Evolutionary conservation across 805 yeast genomes (phyloP), one percentile per base, ranked within the genome.

Genomic region (Wickerhamiella azymoides): DNA sequence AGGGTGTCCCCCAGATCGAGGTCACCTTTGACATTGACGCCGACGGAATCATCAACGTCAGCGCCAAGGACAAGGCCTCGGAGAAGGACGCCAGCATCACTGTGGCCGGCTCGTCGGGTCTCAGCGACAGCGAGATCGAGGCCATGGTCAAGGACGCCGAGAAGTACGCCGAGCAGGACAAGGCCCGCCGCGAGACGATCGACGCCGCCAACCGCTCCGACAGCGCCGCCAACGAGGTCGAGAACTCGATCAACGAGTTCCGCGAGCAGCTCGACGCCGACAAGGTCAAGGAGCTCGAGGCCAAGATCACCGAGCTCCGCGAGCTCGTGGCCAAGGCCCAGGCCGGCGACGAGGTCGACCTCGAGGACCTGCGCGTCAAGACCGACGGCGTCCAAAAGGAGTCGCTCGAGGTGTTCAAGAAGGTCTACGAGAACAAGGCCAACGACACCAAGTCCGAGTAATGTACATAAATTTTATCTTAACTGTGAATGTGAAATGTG

Each of bases 21-120:
- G 96, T 86, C 65, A 76, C 94, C 52, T 86, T 86, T 65, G 96
- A 88, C 70, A 83, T 86, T 63, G 96, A 86, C 67, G 94, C 96
- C 54, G 96, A 86, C 69, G 96, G 96, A 61, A 88, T 86, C 65
- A 85, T 86, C 73, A 88, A 86, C 73, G 96, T 86, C 49, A 78
- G 84, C 65, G 96, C 96, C 47, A 79, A 80, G 60, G 96, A 86
- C 71, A 83, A 85, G 75, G 92, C 88, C 54, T 78, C 93, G 54
- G 84, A 81, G 72, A 86, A 86, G 76, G 88, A 83, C 57, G 86
- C 95, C 48, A 84, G 94, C 50, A 88, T 86, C 69, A 86, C 96
- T 43, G 96, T 86, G 54, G 94, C 94, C 55, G 96, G 95, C 56
- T 83, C 94, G 48, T 84, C 94, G 40, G 96, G 96, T 67, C 72